phyloP scores from a whole-genome alignment of 495 filamentous ascomycete species.

The Xylaria sp. region DNA sequence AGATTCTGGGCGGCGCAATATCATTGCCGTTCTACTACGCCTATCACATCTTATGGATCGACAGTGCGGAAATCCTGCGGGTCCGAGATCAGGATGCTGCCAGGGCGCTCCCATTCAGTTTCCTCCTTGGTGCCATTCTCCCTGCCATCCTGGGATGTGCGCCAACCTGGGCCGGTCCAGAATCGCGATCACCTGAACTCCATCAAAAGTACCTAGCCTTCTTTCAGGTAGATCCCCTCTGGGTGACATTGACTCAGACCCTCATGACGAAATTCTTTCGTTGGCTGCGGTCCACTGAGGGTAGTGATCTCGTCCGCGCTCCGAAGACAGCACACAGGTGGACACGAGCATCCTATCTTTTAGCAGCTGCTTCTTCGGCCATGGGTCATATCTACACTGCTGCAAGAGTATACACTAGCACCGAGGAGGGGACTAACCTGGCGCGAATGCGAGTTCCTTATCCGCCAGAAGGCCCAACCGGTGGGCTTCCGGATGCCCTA shows the following conservation, averaged over 20 bases:
- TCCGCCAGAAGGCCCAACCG: slow-evolving; percentile 22
- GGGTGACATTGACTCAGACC: slow-evolving; percentile 24
- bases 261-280: neutral
- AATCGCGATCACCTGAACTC: slow-evolving; percentile 21
- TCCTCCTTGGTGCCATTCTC: slow-evolving; percentile 34
- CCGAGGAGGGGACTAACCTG: slow-evolving; percentile 8
- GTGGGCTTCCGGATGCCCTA: slow-evolving; percentile 21
- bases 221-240: slow-evolving; percentile 35
- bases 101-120: slow-evolving; percentile 31
- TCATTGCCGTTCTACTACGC: slow-evolving; percentile 36
- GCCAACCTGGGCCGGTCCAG: slow-evolving; percentile 34
- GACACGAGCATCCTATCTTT: slow-evolving; percentile 28
- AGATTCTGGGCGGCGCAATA: slow-evolving; percentile 36
- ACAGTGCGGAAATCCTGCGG: slow-evolving; percentile 20
- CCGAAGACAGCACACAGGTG: slow-evolving; percentile 26
- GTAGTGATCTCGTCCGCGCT: neutral
- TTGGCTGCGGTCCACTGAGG: neutral
- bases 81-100: slow-evolving; percentile 22
- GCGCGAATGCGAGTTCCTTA: slow-evolving; percentile 32
- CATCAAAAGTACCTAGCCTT: slow-evolving; percentile 35
- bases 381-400: slow-evolving; percentile 31
- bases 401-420: slow-evolving; percentile 18
- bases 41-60: slow-evolving; percentile 28
- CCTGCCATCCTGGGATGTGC: slow-evolving; percentile 32
- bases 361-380: slow-evolving; percentile 27